phyloP scores from a whole-genome alignment of 2,329 filamentous ascomycete genomes.

The Botrytis squamosa region DNA sequence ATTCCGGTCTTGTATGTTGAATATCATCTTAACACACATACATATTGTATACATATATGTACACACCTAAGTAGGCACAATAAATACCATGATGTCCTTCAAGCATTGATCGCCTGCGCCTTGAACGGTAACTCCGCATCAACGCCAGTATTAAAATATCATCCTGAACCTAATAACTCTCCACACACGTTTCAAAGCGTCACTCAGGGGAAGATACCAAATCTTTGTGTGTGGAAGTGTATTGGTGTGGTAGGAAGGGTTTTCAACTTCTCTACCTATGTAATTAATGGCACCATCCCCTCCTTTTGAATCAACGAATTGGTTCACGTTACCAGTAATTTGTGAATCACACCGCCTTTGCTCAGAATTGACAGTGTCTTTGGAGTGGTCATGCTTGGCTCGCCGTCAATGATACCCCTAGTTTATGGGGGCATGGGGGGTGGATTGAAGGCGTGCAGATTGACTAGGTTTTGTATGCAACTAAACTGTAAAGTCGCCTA shows the following conservation, averaged over 20 bases:
- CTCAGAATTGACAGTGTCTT: not conserved
- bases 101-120: not conserved
- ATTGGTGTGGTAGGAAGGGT: not conserved
- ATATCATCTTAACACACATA: not conserved
- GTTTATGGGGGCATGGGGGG: not conserved
- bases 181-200: constrained; percentile 3
- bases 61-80: not conserved
- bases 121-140: not conserved
- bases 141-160: not conserved
- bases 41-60: not conserved
- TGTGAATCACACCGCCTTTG: not conserved
- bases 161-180: not conserved
- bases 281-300: not conserved
- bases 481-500: not conserved
- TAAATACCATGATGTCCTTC: not conserved
- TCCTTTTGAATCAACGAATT: not conserved
- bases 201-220: not conserved
- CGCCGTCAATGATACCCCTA: not conserved
- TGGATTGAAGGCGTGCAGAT: constrained; percentile 2
- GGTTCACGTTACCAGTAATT: not conserved
- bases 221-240: not conserved
- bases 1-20: not conserved
- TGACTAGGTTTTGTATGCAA: not conserved
- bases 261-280: not conserved
- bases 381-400: not conserved